These are phyloP conservation scores for Penicillium sp. DNA, from an alignment of 2,329 filamentous ascomycete genomes.

Conservation along the genomic window DNA sequence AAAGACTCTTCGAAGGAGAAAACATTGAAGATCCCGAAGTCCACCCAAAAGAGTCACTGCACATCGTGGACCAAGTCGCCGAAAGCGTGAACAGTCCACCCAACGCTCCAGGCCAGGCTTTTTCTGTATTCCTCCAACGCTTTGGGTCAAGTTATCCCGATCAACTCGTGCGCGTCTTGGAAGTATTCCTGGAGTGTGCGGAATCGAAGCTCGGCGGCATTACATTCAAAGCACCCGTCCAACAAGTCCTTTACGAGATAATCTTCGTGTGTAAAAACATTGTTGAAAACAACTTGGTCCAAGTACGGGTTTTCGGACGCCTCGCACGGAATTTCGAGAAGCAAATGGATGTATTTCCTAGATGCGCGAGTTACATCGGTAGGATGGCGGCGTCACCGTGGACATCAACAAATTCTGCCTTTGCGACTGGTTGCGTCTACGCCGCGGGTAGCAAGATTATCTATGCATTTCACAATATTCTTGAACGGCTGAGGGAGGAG, in stretches of 20 bases:
- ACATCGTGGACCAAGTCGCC: not conserved
- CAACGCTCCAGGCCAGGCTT: not conserved
- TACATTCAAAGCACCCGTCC: constrained; percentile 10
- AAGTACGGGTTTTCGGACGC: constrained; percentile 5
- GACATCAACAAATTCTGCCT: constrained; percentile 3
- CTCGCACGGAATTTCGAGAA: constrained; percentile 8
- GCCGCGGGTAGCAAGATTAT: constrained; percentile 13
- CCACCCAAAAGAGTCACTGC: not conserved
- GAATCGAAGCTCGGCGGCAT: constrained; percentile 3
- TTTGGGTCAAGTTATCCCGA: constrained; percentile 1
- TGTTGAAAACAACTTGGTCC: constrained; percentile 17
- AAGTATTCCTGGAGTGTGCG: constrained; percentile 7
- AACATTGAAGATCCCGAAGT: not conserved
- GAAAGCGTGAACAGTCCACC: not conserved
- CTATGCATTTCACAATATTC: not conserved
- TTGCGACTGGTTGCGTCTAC: constrained; percentile 18
- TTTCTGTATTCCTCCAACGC: not conserved
- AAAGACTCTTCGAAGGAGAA: not conserved
- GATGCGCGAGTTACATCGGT: constrained; percentile 6
- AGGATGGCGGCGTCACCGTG: not conserved
- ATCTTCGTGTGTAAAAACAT: constrained; percentile 13
- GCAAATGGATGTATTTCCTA: constrained; percentile 6
- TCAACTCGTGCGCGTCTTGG: not conserved
- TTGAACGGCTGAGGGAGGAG: constrained; percentile 1
- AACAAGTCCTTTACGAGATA: constrained; percentile 9